A percentile compares a stretch with the other conserved stretches of the same genome.
Conservation (phyloP, 2,329 filamentous ascomycete genomes). For the Phialophora expanda region DNA sequence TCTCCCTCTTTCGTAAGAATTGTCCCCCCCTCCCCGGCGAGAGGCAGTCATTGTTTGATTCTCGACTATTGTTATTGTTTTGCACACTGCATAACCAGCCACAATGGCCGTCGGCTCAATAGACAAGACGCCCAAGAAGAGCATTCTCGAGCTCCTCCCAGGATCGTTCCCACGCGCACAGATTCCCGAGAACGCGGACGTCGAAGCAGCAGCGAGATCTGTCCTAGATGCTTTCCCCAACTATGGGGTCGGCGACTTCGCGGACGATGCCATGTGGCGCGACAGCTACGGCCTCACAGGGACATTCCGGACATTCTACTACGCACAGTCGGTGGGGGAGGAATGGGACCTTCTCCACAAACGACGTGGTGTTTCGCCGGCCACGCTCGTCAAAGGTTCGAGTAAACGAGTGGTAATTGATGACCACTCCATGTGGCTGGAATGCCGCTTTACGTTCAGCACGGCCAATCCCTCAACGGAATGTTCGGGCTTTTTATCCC, state of each 20-base stretch:
- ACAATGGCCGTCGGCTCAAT: not conserved
- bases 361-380: not conserved
- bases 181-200: not conserved
- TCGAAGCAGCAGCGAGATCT: not conserved
- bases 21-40: no score
- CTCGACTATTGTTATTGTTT: not conserved
- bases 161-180: not conserved
- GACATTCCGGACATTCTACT: conserved; percentile 38
- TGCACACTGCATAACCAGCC: not conserved
- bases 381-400: not conserved
- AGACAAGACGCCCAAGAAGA: not conserved
- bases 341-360: conserved; percentile 31
- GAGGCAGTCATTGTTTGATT: no score
- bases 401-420: not conserved
- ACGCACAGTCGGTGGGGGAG: conserved; percentile 23
- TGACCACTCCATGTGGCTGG: conserved; percentile 6
- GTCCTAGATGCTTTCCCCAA: not conserved
- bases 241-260: not conserved
- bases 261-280: conserved; percentile 35
- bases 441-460: conserved; percentile 10
- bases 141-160: not conserved
- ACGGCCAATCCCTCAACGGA: conserved; percentile 7
- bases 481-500: conserved; percentile 11
- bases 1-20: no score
- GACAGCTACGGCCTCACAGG: conserved; percentile 40